A percentile compares a stretch with the other conserved stretches of the same genome.
Conservation (phyloP, 2,329 filamentous ascomycete species). For the Beauveria sp. region DNA sequence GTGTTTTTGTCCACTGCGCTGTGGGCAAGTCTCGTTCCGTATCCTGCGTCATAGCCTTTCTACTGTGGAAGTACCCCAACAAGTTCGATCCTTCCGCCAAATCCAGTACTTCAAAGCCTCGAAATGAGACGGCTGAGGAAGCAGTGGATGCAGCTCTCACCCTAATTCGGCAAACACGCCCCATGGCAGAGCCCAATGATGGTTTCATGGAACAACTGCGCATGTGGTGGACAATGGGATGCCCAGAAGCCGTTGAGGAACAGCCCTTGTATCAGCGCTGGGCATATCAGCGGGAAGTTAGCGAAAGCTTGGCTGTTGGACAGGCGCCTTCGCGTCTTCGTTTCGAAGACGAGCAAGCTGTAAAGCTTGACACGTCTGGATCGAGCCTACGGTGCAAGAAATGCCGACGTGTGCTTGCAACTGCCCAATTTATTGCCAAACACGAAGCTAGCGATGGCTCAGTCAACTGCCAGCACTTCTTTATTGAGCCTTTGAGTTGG, state of each 20-base stretch:
- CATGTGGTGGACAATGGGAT: constrained; percentile 82
- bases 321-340: constrained; percentile 76
- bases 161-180: constrained; percentile 61
- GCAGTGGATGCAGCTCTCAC: constrained; percentile 57
- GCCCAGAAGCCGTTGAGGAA: constrained; percentile 55
- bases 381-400: constrained; percentile 71
- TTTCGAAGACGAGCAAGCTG: constrained; percentile 67
- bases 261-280: constrained; percentile 74
- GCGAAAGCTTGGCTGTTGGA: constrained; percentile 57
- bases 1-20: constrained; percentile 63
- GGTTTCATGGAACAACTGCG: constrained; percentile 87
- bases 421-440: constrained; percentile 53
- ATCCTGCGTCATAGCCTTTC: constrained; percentile 73
- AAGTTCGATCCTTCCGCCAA: constrained; percentile 39
- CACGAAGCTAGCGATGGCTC: constrained; percentile 39
- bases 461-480: constrained; percentile 68
- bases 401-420: constrained; percentile 63
- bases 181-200: constrained; percentile 79
- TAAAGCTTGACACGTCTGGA: constrained; percentile 25
- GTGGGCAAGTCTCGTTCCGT: constrained; percentile 95
- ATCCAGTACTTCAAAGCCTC: constrained; percentile 16
- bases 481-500: constrained; percentile 89
- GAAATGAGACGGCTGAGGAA: constrained; percentile 29
- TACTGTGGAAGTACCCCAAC: constrained; percentile 60
- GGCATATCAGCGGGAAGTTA: constrained; percentile 48